phyloP scores from a whole-genome alignment of 768 basidiomycete species.

The Phaffia australis region DNA sequence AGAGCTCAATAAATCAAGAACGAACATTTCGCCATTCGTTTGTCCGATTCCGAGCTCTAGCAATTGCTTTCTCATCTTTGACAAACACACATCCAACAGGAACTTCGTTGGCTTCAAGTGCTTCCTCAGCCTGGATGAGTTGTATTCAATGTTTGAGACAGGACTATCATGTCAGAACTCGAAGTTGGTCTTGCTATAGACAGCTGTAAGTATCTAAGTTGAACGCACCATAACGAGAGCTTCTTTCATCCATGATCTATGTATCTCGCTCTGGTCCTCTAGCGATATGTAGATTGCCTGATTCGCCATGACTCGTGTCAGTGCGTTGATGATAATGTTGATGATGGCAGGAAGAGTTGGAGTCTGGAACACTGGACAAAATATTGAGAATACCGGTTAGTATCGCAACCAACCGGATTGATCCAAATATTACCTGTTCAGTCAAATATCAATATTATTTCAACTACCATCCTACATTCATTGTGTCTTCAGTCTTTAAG shows the following conservation, averaged over 20 bases:
- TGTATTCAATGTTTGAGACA: neutral
- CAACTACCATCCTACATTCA: too few relatives aligned
- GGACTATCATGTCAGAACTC: neutral
- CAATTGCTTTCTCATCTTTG: constrained; percentile 61
- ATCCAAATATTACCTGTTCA: too few relatives aligned
- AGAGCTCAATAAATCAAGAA: neutral
- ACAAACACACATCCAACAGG: constrained; percentile 97
- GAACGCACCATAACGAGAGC: constrained; percentile 65
- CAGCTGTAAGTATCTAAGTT: neutral
- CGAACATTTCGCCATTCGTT: constrained; percentile 84
- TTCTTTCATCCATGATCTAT: constrained; percentile 61
- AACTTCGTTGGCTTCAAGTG: constrained; percentile 71
- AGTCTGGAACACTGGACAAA: too few relatives aligned
- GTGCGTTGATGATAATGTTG: too few relatives aligned
- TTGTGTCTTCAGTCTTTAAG: neutral
- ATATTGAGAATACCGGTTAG: too few relatives aligned
- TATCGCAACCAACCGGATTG: too few relatives aligned
- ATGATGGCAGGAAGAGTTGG: too few relatives aligned
- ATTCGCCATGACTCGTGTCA: constrained; percentile 2
- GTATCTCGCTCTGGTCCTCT: constrained; percentile 38
- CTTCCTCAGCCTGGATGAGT: constrained; percentile 49
- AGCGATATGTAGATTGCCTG: constrained; percentile 35
- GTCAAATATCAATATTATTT: too few relatives aligned
- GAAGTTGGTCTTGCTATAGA: neutral
- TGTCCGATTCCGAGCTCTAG: constrained; percentile 80